phyloP scores from a whole-genome alignment of 2,329 filamentous ascomycete species.

The Dactylellina drechsleri region DNA sequence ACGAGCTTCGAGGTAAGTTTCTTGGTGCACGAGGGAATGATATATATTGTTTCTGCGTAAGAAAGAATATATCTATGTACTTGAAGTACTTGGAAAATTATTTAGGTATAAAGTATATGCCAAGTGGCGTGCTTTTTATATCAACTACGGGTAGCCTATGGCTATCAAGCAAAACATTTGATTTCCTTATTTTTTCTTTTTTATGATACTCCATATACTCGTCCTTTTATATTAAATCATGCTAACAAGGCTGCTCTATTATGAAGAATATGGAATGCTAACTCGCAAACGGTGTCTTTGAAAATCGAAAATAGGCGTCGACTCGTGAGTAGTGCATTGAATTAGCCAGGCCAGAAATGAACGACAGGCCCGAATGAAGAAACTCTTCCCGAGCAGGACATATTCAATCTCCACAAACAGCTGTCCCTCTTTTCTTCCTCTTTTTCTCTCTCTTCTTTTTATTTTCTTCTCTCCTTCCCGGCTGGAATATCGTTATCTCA shows the following conservation, averaged over 20 bases:
- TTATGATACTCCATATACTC: too few species aligned
- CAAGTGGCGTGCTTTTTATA: too few species aligned
- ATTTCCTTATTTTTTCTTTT: too few species aligned
- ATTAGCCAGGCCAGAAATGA: conserved; percentile 39
- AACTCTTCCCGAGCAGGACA: conserved; percentile 43
- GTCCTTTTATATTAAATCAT: too few species aligned
- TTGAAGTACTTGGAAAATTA: too few species aligned
- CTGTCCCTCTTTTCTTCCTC: conserved; percentile 12
- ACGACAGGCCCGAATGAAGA: conserved; percentile 44
- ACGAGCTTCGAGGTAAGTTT: conserved; percentile 7
- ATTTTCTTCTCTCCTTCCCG: conserved; percentile 16
- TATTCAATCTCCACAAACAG: conserved; percentile 24
- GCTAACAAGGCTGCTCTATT: too few species aligned
- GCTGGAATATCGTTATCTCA: conserved; percentile 14
- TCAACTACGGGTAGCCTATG: too few species aligned
- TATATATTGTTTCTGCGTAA: too few species aligned
- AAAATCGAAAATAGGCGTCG: conserved; percentile 22
- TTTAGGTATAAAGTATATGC: too few species aligned
- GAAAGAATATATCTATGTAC: too few species aligned
- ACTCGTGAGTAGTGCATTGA: conserved; percentile 1
- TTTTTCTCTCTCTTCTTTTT: conserved; percentile 6
- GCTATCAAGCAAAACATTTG: too few species aligned
- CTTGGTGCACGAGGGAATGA: background rate
- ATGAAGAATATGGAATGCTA: too few species aligned
- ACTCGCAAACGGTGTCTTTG: conserved; percentile 12